Percentiles rank a stretch among this genome's conserved stretches.
phyloP scores from a whole-genome alignment of 768 basidiomycete species.

The Trametes villosa region DNA sequence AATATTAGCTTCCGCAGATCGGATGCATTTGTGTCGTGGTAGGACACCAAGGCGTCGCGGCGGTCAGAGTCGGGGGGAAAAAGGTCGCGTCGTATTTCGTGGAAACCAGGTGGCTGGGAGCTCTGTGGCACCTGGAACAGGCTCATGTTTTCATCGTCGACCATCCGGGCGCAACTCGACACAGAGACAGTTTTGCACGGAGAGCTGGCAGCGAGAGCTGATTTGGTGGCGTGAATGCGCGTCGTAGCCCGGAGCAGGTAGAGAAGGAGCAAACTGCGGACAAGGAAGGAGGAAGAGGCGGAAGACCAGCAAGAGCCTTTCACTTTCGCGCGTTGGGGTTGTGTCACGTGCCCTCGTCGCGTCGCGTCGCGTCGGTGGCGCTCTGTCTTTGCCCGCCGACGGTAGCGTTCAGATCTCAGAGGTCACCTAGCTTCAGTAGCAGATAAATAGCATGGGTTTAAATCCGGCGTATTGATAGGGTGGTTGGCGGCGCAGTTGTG shows the following conservation, averaged over 20 bases:
- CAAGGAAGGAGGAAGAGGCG: not conserved
- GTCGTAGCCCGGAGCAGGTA: not conserved
- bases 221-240: not conserved
- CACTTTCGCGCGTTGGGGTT: not conserved
- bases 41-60: not conserved
- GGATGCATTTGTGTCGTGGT: not conserved
- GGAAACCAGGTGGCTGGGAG: not conserved
- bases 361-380: slow-evolving; percentile 20
- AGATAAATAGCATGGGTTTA: not conserved
- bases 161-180: not conserved
- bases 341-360: slow-evolving; percentile 12
- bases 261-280: not conserved
- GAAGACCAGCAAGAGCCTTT: not conserved
- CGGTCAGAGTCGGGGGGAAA: not conserved
- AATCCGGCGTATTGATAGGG: no score
- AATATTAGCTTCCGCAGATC: no score
- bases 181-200: not conserved
- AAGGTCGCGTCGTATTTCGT: no score
- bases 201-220: not conserved
- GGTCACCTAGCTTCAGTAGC: not conserved
- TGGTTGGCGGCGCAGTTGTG: no score
- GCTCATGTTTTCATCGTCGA: slow-evolving; percentile 2
- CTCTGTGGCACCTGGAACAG: slow-evolving; percentile 1
- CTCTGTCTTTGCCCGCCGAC: not conserved
- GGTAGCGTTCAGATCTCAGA: not conserved